Evolutionary conservation across 345 rosid species (phyloP).

Genomic region (Gossypium ekmanianum): DNA sequence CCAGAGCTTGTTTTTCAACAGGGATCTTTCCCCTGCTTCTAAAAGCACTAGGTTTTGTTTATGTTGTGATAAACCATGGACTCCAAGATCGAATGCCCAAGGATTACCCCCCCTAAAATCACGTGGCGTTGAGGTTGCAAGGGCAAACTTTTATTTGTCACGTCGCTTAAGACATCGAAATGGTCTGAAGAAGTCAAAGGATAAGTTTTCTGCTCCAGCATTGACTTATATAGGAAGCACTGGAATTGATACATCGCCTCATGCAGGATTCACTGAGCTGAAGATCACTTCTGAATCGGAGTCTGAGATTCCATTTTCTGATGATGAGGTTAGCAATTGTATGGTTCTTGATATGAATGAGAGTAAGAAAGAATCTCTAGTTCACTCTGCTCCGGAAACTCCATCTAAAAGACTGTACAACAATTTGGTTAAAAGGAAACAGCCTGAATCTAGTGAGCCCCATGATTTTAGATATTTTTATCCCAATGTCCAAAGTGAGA

Average conservation of each 20-base stretch:
- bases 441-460: constrained; percentile 15
- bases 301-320: constrained; percentile 49
- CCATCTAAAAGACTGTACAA: constrained; percentile 17
- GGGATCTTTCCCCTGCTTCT: constrained; percentile 24
- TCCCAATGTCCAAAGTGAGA: constrained; percentile 12
- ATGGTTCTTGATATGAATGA: constrained; percentile 23
- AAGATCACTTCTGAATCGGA: constrained; percentile 50
- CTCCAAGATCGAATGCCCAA: constrained; percentile 37
- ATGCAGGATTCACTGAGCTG: constrained; percentile 49
- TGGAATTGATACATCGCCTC: constrained; percentile 43
- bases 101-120: constrained; percentile 33
- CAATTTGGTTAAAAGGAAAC: constrained; percentile 13
- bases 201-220: constrained; percentile 25
- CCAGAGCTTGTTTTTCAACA: constrained; percentile 25
- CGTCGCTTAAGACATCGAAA: constrained; percentile 25
- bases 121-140: constrained; percentile 18
- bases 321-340: constrained; percentile 32
- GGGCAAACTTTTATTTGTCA: constrained; percentile 35
- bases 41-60: constrained; percentile 38
- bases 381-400: constrained; percentile 24
- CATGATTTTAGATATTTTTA: constrained; percentile 18
- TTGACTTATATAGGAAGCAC: constrained; percentile 25
- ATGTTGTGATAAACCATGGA: constrained; percentile 59
- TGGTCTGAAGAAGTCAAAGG: constrained; percentile 39
- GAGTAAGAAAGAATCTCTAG: constrained; percentile 26